Conservation (phyloP, 2,329 filamentous ascomycete genomes). For the Karstenula rhodostoma region DNA sequence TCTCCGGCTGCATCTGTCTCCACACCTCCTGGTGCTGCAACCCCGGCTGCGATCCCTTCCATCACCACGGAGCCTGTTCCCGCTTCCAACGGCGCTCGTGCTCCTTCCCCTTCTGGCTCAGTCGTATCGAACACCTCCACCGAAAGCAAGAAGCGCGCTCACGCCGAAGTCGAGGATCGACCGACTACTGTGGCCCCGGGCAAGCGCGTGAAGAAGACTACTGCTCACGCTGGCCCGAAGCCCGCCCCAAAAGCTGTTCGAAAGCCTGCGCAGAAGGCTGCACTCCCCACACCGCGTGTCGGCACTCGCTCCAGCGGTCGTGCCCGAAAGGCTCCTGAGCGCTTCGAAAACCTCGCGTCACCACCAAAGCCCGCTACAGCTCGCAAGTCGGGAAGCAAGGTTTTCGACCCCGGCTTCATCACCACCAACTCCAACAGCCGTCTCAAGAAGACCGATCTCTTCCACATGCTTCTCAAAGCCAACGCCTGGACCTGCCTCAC, state of each 20-base stretch:
- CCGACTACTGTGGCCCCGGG: background rate
- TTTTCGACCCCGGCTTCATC: conserved; percentile 42
- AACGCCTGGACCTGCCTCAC: conserved; percentile 41
- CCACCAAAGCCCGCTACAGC: conserved; percentile 14
- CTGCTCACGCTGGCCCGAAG: background rate
- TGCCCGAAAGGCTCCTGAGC: conserved; percentile 39
- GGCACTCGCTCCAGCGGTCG: conserved; percentile 30
- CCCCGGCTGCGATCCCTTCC: background rate
- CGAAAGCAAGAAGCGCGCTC: conserved; percentile 20
- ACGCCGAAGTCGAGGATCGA: background rate
- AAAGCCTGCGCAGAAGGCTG: conserved; percentile 2
- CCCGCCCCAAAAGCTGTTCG: background rate
- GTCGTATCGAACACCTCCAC: conserved; percentile 2
- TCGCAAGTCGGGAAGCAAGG: conserved; percentile 27
- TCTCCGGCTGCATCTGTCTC: conserved; percentile 19
- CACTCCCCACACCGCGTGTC: conserved; percentile 13
- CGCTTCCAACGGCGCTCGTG: background rate
- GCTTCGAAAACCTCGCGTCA: conserved; percentile 26
- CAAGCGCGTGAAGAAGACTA: background rate
- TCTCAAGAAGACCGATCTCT: conserved; percentile 43
- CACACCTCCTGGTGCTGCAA: conserved; percentile 6
- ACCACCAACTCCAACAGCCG: conserved; percentile 42
- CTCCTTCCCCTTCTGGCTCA: conserved; percentile 10
- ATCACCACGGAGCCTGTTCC: background rate
- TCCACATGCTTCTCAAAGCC: conserved; percentile 43